Conservation (phyloP, 306 rosid genomes). For the Prunus kanzakura region DNA sequence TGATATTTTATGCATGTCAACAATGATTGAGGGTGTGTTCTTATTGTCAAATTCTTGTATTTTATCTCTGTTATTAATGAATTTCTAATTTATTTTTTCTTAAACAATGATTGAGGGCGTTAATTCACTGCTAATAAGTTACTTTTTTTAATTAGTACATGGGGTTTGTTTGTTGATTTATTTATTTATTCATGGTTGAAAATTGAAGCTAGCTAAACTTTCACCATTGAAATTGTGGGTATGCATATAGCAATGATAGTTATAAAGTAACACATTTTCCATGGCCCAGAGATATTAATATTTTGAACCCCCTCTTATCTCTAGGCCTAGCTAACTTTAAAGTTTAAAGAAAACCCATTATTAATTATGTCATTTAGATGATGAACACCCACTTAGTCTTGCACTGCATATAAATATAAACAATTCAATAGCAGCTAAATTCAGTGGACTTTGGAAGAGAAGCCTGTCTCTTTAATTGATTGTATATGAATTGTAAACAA, state of each 20-base stretch:
- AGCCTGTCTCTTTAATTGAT: background rate
- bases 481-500: background rate
- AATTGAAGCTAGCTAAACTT: background rate
- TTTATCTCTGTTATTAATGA: too few species aligned
- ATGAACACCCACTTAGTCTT: background rate
- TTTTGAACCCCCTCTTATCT: background rate
- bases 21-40: background rate
- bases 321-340: background rate
- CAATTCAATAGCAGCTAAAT: background rate
- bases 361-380: background rate
- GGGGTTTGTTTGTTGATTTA: background rate
- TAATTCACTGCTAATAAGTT: background rate
- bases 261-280: background rate
- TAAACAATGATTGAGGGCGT: background rate
- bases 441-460: background rate
- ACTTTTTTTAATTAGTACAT: background rate
- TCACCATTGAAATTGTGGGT: background rate
- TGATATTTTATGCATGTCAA: background rate
- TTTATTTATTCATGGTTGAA: background rate
- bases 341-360: background rate
- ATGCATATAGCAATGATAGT: background rate
- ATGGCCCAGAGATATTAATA: background rate
- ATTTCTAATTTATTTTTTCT: too few species aligned
- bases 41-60: too few species aligned
- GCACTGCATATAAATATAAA: background rate